Evolutionary conservation across 192 early-diverging fungal genomes (phyloP), one percentile per base, ranked within the genome.

Genomic region (Linnemannia exigua): DNA sequence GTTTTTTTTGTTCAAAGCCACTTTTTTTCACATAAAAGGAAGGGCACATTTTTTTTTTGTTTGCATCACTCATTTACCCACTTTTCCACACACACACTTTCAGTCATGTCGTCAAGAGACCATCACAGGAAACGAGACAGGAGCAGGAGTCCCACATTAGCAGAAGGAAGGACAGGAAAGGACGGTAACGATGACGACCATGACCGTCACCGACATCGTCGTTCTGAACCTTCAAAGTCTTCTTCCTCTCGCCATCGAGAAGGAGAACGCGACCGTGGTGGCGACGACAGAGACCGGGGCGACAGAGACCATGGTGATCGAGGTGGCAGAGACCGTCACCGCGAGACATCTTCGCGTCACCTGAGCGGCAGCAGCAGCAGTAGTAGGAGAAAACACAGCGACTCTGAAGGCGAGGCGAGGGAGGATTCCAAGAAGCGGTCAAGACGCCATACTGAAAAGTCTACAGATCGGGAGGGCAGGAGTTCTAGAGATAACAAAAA

Each of bases 101-200:
- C 50, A 58, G 54, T 20, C 47, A 77, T 77, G 73, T 79, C 82
- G 2, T 75, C 77, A 54, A 75, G 77, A 74, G 82, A 85, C 31
- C 77, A 85, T 28, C 71, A 79, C 31, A 37, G 74, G 54, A 85
- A 85, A 69, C 76, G 82, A 19, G 77, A 85, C 67, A 70, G 82
- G 16, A 79, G 76, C 46, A 66, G 70, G n/a, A 67, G 76, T 36
- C 51, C 54, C 2, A 63, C 37, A 35, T 50, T n/a, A n/a, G n/a
- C n/a, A n/a, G n/a, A n/a, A n/a, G n/a, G n/a, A n/a, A n/a, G n/a
- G n/a, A n/a, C 22, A 51, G 52, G 25, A 11, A 63, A 20, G 17
- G 25, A 63, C 0, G 36, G 36, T 7, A 52, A 63, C 31, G 41
- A 50, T 6, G 17, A 28, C 22, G 76, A 76, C 41, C 7, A 72